A percentile compares a stretch with the other conserved stretches of the same genome.
phyloP scores from a whole-genome alignment of 2,329 filamentous ascomycete genomes.

The Ophiostoma australiae region DNA sequence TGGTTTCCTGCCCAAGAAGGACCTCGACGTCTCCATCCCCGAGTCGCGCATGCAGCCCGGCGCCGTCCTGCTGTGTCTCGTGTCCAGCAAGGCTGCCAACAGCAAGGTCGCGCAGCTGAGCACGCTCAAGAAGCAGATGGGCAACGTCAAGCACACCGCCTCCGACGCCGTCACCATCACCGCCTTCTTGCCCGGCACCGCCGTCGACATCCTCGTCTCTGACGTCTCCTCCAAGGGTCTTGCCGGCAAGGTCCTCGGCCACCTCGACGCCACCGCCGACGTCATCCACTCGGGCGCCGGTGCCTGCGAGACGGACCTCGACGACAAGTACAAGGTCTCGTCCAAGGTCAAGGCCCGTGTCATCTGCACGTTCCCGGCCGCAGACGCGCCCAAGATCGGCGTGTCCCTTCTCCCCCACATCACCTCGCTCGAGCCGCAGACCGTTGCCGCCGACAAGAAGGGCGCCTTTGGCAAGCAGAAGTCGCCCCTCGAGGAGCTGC shows the following conservation, averaged over 20 bases:
- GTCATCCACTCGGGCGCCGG: constrained; percentile 79
- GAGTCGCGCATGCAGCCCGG: constrained; percentile 69
- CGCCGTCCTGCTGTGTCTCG: constrained; percentile 75
- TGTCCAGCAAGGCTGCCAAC: constrained; percentile 67
- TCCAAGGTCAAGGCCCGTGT: constrained; percentile 81
- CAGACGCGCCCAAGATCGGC: constrained; percentile 76
- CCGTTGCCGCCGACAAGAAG: constrained; percentile 26
- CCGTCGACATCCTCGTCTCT: constrained; percentile 76
- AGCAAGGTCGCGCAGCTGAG: constrained; percentile 85
- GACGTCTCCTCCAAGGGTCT: constrained; percentile 72
- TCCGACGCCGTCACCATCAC: constrained; percentile 80
- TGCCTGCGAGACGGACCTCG: constrained; percentile 62
- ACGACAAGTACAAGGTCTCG: constrained; percentile 74
- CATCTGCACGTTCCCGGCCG: constrained; percentile 77
- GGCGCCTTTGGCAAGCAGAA: not conserved
- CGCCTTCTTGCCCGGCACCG: constrained; percentile 85
- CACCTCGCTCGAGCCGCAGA: constrained; percentile 47
- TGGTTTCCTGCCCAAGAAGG: constrained; percentile 81
- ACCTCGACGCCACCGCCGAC: constrained; percentile 86
- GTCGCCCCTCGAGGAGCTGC: constrained; percentile 55
- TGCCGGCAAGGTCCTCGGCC: constrained; percentile 83
- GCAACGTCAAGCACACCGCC: constrained; percentile 61
- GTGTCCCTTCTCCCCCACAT: constrained; percentile 87
- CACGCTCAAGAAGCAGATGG: constrained; percentile 64
- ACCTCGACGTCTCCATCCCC: constrained; percentile 63